A percentile compares a stretch with the other conserved stretches of the same genome.
phyloP scores from a whole-genome alignment of 2,329 filamentous ascomycete species.

The Juglanconis juglandina region DNA sequence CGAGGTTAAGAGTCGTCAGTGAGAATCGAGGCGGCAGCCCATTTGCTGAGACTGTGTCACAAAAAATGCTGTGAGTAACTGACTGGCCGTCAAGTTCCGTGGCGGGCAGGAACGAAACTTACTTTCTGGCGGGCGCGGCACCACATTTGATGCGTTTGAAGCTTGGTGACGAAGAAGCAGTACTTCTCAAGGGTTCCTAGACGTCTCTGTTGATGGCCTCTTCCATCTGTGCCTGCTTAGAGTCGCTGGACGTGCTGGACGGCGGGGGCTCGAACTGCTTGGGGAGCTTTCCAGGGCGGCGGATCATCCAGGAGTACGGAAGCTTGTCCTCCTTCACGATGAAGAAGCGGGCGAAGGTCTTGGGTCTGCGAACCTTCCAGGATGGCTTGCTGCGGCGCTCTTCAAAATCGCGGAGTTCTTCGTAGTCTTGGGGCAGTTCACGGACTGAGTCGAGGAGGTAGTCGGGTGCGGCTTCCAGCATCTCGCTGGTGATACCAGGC shows the following conservation, averaged over 20 bases:
- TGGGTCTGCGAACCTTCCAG: not conserved
- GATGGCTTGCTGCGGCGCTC: not conserved
- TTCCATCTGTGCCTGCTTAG: not conserved
- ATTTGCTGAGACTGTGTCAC: too few relatives aligned
- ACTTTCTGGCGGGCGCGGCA: too few relatives aligned
- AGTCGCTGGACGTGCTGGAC: not conserved
- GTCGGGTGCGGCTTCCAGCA: not conserved
- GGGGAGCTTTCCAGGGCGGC: not conserved
- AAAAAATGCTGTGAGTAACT: too few relatives aligned
- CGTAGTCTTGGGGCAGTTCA: too few relatives aligned
- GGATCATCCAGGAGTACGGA: conserved; percentile 8
- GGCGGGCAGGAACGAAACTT: too few relatives aligned
- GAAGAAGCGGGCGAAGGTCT: not conserved
- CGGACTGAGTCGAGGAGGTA: not conserved
- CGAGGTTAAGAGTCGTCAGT: too few relatives aligned
- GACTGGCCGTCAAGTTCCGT: too few relatives aligned
- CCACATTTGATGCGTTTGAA: too few relatives aligned
- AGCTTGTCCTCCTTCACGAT: not conserved
- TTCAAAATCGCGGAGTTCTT: too few relatives aligned
- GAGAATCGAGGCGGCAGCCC: too few relatives aligned
- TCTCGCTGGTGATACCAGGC: not conserved
- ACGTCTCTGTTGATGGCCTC: not conserved
- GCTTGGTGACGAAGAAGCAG: not conserved
- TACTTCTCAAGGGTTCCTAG: not conserved
- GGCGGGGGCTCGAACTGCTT: too few relatives aligned